phyloP scores from a whole-genome alignment of 139 green algal species.

The Diplosphaera chodatii region DNA sequence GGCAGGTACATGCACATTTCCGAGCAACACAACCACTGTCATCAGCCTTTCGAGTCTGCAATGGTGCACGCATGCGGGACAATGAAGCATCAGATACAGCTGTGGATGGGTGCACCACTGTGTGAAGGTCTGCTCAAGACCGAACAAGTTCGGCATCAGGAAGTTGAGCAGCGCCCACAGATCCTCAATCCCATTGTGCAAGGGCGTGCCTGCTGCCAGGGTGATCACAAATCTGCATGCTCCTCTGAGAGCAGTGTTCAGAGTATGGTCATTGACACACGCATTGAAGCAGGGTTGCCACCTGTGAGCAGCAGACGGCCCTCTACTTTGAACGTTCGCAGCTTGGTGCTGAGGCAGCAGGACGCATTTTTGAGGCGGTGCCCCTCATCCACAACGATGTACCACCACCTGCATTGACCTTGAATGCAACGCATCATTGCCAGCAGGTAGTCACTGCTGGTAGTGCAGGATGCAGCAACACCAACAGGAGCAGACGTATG shows the following conservation, averaged over 20 bases:
- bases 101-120: constrained; percentile 58
- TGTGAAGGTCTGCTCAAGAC: constrained; percentile 63
- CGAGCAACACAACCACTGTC: no score
- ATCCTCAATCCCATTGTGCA: constrained; percentile 72
- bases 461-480: no score
- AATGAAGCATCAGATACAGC: no score
- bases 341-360: constrained; percentile 63
- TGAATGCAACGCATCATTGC: no score
- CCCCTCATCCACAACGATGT: constrained; percentile 59
- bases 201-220: constrained; percentile 56
- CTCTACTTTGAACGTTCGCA: constrained; percentile 28
- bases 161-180: constrained; percentile 95
- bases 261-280: no score
- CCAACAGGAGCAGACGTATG: no score
- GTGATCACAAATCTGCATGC: no score
- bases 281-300: constrained; percentile 6
- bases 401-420: constrained; percentile 34
- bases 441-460: no score
- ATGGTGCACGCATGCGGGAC: no score
- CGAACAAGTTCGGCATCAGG: constrained; percentile 82
- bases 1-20: no score
- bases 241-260: no score
- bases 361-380: constrained; percentile 69
- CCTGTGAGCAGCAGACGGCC: constrained; percentile 68
- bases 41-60: no score